A percentile compares a stretch with the other conserved stretches of the same genome.
phyloP scores from a whole-genome alignment of 768 basidiomycete genomes.

The Lepiota brunneoincarnata region DNA sequence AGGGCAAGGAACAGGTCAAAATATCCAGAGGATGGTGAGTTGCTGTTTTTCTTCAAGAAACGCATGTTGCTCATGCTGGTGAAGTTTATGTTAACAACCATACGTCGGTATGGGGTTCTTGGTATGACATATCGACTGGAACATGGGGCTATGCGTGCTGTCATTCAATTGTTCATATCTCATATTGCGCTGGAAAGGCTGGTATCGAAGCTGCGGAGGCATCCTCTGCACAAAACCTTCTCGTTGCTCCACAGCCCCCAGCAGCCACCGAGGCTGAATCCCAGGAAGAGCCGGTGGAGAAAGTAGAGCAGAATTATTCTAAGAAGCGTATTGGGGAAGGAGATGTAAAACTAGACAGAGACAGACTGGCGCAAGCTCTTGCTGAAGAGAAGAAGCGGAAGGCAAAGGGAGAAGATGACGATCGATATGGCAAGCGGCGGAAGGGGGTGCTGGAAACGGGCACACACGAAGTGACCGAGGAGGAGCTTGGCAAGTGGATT shows the following conservation, averaged over 20 bases:
- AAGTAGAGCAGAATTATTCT: slow-evolving; percentile 68
- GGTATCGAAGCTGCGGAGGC: slow-evolving; percentile 77
- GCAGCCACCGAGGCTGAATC: slow-evolving; percentile 18
- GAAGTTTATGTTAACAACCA: slow-evolving; percentile 91
- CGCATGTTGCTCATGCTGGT: slow-evolving; percentile 11
- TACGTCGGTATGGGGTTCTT: slow-evolving; percentile 96
- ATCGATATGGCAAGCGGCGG: slow-evolving; percentile 56
- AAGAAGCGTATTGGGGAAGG: slow-evolving; percentile 83
- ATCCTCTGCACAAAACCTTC: slow-evolving; percentile 70
- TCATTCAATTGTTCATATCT: slow-evolving; percentile 80
- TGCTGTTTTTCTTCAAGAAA: not conserved
- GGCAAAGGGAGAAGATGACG: slow-evolving; percentile 47
- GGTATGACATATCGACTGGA: slow-evolving; percentile 69
- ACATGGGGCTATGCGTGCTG: slow-evolving; percentile 96
- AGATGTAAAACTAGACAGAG: slow-evolving; percentile 72
- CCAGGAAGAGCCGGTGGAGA: slow-evolving; percentile 29
- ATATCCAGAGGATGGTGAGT: slow-evolving; percentile 93
- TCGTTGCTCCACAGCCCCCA: slow-evolving; percentile 40
- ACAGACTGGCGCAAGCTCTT: slow-evolving; percentile 65
- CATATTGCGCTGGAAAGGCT: slow-evolving; percentile 88
- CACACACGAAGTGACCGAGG: slow-evolving; percentile 84
- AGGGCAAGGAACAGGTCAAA: slow-evolving; percentile 85
- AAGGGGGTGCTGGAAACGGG: slow-evolving; percentile 44
- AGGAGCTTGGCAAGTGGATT: slow-evolving; percentile 65
- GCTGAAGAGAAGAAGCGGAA: slow-evolving; percentile 83